A percentile compares a stretch with the other conserved stretches of the same genome.
These are phyloP conservation scores for Daphne laureola DNA, from an alignment of 441 rosid species.

Conservation along the genomic window DNA sequence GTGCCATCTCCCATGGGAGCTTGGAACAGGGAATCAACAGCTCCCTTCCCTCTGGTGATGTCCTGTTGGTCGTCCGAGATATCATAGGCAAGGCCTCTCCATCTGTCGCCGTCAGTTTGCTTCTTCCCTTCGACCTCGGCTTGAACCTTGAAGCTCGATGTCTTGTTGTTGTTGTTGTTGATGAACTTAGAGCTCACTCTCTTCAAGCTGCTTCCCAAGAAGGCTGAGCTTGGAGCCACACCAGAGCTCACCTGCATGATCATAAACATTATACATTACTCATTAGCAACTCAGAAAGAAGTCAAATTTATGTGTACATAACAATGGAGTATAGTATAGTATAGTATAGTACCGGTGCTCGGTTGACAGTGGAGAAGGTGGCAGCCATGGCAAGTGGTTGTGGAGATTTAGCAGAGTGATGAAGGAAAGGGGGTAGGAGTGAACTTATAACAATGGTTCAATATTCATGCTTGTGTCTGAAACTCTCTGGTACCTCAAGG, in stretches of 20 bases:
- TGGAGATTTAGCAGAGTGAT: not conserved
- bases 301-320: too few relatives aligned
- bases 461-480: conserved; percentile 15
- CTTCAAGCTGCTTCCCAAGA: conserved; percentile 59
- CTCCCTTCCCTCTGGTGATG: conserved; percentile 74
- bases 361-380: conserved; percentile 56
- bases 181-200: conserved; percentile 32
- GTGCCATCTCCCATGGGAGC: conserved; percentile 67
- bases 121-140: conserved; percentile 45
- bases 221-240: conserved; percentile 40
- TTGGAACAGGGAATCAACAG: conserved; percentile 84
- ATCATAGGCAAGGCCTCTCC: conserved; percentile 63
- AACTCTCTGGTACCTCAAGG: conserved; percentile 18
- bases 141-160: conserved; percentile 38
- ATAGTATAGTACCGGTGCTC: conserved; percentile 46
- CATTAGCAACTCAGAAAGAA: not conserved
- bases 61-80: conserved; percentile 79
- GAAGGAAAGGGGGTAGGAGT: not conserved
- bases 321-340: too few relatives aligned
- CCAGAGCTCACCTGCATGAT: conserved; percentile 52
- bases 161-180: conserved; percentile 22
- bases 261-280: not conserved
- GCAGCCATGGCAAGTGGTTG: conserved; percentile 40
- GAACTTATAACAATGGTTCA: conserved; percentile 22
- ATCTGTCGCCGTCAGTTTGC: conserved; percentile 63